These are phyloP conservation scores for Pyrus betulifolia DNA, from an alignment of 306 rosid genomes.

Conservation along the genomic window DNA sequence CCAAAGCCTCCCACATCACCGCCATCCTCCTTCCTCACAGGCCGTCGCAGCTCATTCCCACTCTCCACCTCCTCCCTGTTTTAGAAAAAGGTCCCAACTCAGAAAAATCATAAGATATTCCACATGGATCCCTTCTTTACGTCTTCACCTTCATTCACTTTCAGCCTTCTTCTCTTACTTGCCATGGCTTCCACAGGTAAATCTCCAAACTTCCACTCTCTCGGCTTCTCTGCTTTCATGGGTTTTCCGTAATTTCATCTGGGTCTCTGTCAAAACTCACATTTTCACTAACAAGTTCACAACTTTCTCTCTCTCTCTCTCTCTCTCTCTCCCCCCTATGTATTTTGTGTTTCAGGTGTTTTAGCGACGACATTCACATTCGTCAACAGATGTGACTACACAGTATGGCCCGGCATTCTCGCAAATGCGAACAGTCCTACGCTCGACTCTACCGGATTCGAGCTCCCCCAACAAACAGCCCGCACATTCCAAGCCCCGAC, in stretches of 20 bases:
- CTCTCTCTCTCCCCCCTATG: not conserved
- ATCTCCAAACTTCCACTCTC: not conserved
- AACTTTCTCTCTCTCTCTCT: not conserved
- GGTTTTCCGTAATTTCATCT: not conserved
- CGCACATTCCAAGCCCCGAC: conserved; percentile 76
- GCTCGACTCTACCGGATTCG: conserved; percentile 79
- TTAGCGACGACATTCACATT: conserved; percentile 66
- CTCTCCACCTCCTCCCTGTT: not conserved
- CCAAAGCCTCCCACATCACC: not conserved
- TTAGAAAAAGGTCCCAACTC: not conserved
- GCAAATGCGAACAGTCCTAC: conserved; percentile 70
- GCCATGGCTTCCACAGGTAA: conserved; percentile 40
- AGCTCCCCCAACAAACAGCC: conserved; percentile 61
- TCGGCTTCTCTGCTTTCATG: not conserved
- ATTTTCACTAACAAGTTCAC: not conserved
- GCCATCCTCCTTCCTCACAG: not conserved
- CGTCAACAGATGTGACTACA: conserved; percentile 64
- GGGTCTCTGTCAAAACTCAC: not conserved
- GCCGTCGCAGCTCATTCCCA: not conserved
- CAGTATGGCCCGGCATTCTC: conserved; percentile 94
- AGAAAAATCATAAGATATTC: not conserved
- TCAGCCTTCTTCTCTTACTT: conserved; percentile 18
- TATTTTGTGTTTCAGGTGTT: conserved; percentile 28
- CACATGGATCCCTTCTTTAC: conserved; percentile 28
- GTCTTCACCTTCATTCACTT: conserved; percentile 15